Evolutionary conservation across 768 basidiomycete species (phyloP), one percentile per base, ranked within the genome.

Genomic region (Xerocomellus amylosporus): DNA sequence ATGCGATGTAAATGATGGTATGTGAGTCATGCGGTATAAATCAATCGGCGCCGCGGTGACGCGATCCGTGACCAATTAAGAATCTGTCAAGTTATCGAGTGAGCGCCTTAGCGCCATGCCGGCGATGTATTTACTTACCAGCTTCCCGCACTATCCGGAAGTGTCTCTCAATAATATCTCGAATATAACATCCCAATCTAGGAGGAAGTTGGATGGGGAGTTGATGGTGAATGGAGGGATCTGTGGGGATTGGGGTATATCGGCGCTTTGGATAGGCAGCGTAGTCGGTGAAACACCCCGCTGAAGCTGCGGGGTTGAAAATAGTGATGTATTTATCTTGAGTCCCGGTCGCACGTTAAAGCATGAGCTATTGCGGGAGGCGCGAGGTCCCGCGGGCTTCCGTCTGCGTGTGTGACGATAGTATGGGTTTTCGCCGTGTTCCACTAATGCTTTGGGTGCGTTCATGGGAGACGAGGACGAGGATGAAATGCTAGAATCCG

Each of bases 171-270:
- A 44, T 22, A 70, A 44, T 22, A 65, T 28, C n/a, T 71, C 65
- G 39, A 72, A 70, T 55, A 70, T 70, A 15, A 31, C 49, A 42
- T 70, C 71, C 69, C 69, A 70, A 40, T 70, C 71, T 12, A 70
- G 49, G 17, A 47, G 64, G 15, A 54, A 61, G 30, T 65, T 56
- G 37, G 58, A 54, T 0, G 66, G 59, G 8, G 69, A 56, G 20
- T 10, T 51, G 22, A 51, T 4, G 19, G 46, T 8, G 13, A 42
- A 31, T 22, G 59, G 50, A 31, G 58, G 55, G 2, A 46, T 34
- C 4, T 54, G 43, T 34, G 59, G 34, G 10, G 46, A 50, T 2
- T 42, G 53, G 20, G 24, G 37, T 0, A 46, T 40, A 13, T 49
- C 44, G 37, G 42, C 28, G 34, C 12, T 31, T 36, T 47, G 52